phyloP scores from a whole-genome alignment of 352 stramenopile species.

The Phytophthora hybrid region DNA sequence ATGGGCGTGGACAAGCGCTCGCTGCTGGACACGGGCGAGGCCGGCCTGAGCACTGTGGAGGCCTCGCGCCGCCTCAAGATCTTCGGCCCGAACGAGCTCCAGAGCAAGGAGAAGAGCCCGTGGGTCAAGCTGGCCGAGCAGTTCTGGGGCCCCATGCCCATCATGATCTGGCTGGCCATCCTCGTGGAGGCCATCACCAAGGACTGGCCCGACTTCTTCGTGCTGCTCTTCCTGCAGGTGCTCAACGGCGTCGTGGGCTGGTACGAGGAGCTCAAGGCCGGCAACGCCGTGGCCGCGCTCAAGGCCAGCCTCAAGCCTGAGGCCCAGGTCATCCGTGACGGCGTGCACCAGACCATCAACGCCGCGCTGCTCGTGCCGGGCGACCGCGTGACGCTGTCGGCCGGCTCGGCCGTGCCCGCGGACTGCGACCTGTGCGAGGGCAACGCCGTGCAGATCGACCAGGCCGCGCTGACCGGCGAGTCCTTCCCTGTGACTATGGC shows the following conservation, averaged over 20 bases:
- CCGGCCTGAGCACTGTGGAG: conserved; percentile 85
- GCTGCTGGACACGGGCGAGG: conserved; percentile 70
- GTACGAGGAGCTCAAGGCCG: conserved; percentile 86
- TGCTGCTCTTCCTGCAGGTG: conserved; percentile 77
- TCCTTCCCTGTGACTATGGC: conserved; percentile 93
- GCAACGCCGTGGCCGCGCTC: conserved; percentile 87
- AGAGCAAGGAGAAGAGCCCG: conserved; percentile 51
- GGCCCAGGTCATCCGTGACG: conserved; percentile 89
- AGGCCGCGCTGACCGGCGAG: conserved; percentile 95
- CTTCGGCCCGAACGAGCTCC: conserved; percentile 92
- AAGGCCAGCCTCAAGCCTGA: conserved; percentile 89
- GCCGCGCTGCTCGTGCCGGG: conserved; percentile 93
- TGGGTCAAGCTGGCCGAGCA: conserved; percentile 73
- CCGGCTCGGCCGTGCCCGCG: conserved; percentile 92
- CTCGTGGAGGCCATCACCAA: conserved; percentile 74
- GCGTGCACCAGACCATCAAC: conserved; percentile 90
- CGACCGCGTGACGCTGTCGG: conserved; percentile 92
- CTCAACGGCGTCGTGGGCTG: conserved; percentile 76
- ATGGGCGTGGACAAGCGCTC: conserved; percentile 85
- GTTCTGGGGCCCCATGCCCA: conserved; percentile 87
- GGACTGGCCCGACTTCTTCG: conserved; percentile 68
- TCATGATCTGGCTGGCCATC: conserved; percentile 94
- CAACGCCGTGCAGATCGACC: conserved; percentile 89
- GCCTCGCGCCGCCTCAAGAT: conserved; percentile 76
- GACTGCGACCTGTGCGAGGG: conserved; percentile 91